Base-by-base conservation (phyloP, 2,329 filamentous ascomycete species). In the Stachybotrys elegans region DNA sequence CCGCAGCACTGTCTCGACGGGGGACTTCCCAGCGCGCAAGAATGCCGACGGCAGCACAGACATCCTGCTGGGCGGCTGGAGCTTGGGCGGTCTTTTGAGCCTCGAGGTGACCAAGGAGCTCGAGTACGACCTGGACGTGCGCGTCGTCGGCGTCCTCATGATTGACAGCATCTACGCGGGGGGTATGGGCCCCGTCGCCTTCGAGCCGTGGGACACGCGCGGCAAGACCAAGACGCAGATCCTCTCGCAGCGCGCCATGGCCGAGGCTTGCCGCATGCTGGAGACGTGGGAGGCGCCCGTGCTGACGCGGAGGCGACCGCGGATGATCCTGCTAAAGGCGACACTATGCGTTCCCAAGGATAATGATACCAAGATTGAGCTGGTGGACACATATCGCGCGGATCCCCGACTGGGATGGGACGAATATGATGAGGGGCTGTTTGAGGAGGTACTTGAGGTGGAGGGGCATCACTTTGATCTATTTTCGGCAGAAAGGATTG, bases 31-130 rank as follows among this genome's bases (percentile, higher is more conserved):
- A 3, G 49, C 47, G 31, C 52, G 50, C 44, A 52, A 49, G 23
- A 58, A 56, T 13, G 19, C 22, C 11, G 53, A 59, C 38, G 62
- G 58, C 35, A 57, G 51, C 43, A 51, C 57, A 13, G 52, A 68
- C 20, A 62, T 81, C 32, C 54, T 80, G 5, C 57, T 81, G 8
- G 76, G 76, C 3, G 77, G 76, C 4, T 80, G 76, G 76, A 78
- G 74, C 4, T 53, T 79, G 4, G 77, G 77, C 12, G 77, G 76
- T 0, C 54, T 75, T 35, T 53, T 79, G 14, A 69, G 73, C 6
- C 61, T 80, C 12, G 72, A 79, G 53, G 64, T 78, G 40, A 68
- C 75, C 6, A 59, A 65, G 41, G 58, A 70, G 48, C 57, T 78
- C 7, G 58, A 59, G 14, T 55, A 57, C 7, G 64, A 69, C 13